Conservation (phyloP, 345 rosid species). For the Camelina sativa region DNA sequence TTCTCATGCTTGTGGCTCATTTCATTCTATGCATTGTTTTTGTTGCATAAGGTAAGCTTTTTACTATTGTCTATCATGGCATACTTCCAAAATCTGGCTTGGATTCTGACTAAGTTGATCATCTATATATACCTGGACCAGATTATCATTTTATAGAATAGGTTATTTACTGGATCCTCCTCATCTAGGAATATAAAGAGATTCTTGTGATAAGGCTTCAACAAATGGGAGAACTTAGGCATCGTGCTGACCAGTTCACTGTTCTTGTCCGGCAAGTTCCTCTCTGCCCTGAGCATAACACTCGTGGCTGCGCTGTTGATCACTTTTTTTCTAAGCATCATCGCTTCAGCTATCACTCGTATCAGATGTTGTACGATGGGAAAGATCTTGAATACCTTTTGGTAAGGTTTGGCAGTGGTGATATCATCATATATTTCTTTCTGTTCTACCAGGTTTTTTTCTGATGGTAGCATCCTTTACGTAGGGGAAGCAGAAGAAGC, state of each 20-base stretch:
- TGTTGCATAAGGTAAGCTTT: constrained; percentile 64
- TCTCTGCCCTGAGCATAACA: constrained; percentile 60
- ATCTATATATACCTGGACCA: constrained; percentile 22
- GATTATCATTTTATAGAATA: constrained; percentile 33
- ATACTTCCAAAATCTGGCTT: too few relatives aligned
- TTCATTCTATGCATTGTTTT: constrained; percentile 71
- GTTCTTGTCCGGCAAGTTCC: constrained; percentile 83
- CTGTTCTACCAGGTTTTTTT: background rate
- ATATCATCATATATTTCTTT: background rate
- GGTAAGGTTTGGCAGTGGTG: constrained; percentile 51
- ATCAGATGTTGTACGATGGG: constrained; percentile 71
- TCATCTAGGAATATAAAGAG: constrained; percentile 75
- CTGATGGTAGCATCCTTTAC: constrained; percentile 22
- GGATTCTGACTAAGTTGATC: too few relatives aligned
- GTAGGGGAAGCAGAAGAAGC: constrained; percentile 65
- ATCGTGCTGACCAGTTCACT: constrained; percentile 77
- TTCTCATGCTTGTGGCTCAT: constrained; percentile 80
- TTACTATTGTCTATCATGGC: constrained; percentile 16
- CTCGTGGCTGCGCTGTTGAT: constrained; percentile 66
- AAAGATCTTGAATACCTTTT: constrained; percentile 58
- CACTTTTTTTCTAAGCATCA: constrained; percentile 83
- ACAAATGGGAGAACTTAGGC: constrained; percentile 54
- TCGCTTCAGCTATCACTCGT: constrained; percentile 64
- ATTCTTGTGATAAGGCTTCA: constrained; percentile 67
- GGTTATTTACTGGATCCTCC: constrained; percentile 45